Evolutionary conservation across 2,329 filamentous ascomycete species (phyloP).

Genomic region (Exophiala dermatitidis): DNA sequence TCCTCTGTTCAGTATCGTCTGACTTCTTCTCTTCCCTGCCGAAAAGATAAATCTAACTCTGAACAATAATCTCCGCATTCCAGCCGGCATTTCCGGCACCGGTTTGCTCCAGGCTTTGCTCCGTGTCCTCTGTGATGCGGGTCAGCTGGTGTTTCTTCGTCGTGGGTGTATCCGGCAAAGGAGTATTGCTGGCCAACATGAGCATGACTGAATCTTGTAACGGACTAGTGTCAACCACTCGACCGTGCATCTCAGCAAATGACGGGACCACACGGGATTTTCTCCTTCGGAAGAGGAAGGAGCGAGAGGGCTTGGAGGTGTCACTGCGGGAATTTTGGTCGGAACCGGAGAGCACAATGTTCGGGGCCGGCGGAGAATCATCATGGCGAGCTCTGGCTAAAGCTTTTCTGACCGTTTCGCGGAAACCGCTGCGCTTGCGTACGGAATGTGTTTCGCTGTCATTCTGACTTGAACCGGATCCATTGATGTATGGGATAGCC

Average conservation of each 20-base stretch:
- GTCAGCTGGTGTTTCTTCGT: neutral
- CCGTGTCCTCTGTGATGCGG: neutral
- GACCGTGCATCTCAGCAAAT: constrained; percentile 16
- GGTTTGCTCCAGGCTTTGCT: neutral
- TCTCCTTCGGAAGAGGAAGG: constrained; percentile 14
- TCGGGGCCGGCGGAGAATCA: neutral
- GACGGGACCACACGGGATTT: constrained; percentile 9
- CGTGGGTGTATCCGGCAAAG: constrained; percentile 15
- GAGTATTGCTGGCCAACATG: constrained; percentile 22
- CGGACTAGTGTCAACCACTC: constrained; percentile 17
- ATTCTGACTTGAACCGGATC: neutral
- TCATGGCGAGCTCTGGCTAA: constrained; percentile 14
- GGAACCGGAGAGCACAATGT: neutral
- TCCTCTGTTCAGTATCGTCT: neutral
- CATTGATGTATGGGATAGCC: neutral
- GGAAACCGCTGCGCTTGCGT: constrained; percentile 18
- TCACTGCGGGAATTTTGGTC: neutral
- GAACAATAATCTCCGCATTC: neutral
- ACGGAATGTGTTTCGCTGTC: constrained; percentile 4
- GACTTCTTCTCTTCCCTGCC: neutral
- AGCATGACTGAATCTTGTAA: constrained; percentile 22
- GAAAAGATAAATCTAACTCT: neutral
- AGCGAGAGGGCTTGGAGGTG: constrained; percentile 2
- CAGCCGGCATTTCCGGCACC: neutral
- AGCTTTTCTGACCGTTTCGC: constrained; percentile 17